phyloP scores from a whole-genome alignment of 2,329 filamentous ascomycete species.

The Fusarium sp. region DNA sequence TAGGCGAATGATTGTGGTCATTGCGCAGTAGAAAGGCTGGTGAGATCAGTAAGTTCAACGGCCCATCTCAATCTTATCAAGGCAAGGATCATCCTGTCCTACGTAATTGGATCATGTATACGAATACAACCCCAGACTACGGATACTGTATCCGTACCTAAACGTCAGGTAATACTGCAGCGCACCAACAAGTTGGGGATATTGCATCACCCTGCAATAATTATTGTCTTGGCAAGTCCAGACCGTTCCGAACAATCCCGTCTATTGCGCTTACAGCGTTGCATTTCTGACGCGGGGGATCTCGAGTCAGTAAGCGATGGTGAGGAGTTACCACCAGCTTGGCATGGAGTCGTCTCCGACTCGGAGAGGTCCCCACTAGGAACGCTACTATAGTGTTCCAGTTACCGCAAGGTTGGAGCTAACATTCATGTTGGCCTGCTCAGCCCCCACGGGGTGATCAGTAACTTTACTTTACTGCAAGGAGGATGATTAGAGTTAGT shows the following conservation, averaged over 20 bases:
- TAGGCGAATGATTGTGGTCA: not conserved
- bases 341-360: not conserved
- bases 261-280: not conserved
- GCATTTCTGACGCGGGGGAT: conserved; percentile 6
- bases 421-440: not conserved
- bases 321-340: not conserved
- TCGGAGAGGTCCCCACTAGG: not conserved
- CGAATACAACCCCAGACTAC: conserved; percentile 12
- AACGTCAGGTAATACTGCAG: not conserved
- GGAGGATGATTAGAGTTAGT: not conserved
- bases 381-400: not conserved
- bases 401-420: not conserved
- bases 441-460: not conserved
- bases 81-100: not conserved
- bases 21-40: not conserved
- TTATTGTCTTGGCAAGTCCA: conserved; percentile 6
- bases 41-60: not conserved
- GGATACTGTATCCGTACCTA: not conserved
- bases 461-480: not conserved
- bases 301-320: not conserved
- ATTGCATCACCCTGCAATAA: conserved; percentile 14
- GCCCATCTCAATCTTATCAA: not conserved
- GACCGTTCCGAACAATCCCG: conserved; percentile 22
- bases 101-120: not conserved
- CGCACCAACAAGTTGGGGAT: not conserved